Evolutionary conservation across 495 filamentous ascomycete genomes (phyloP).

Genomic region (Neurospora sp.): DNA sequence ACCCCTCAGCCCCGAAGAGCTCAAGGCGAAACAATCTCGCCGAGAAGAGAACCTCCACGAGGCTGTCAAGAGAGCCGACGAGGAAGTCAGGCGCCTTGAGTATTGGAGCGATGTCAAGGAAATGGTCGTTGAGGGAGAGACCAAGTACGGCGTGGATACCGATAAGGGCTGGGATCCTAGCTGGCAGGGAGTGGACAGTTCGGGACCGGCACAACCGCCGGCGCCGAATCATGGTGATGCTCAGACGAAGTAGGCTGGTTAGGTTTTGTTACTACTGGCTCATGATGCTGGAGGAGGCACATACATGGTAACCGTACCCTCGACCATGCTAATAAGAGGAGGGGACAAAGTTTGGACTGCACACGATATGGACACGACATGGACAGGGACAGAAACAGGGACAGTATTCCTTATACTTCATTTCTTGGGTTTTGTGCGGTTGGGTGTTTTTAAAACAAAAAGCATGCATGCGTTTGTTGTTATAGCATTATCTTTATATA

Average conservation of each 20-base stretch:
- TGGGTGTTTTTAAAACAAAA: not conserved
- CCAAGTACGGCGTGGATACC: slow-evolving; percentile 33
- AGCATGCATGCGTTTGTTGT: not conserved
- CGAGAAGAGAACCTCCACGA: slow-evolving; percentile 42
- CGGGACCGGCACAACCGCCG: slow-evolving; percentile 22
- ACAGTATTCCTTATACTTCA: not conserved
- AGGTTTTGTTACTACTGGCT: not conserved
- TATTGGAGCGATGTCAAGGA: slow-evolving; percentile 68
- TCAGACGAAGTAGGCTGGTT: not conserved
- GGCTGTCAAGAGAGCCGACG: slow-evolving; percentile 53
- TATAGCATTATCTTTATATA: not conserved
- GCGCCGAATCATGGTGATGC: slow-evolving; percentile 1
- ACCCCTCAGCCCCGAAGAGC: not conserved
- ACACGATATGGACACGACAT: not conserved
- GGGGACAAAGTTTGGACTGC: not conserved
- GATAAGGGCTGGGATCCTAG: slow-evolving; percentile 33
- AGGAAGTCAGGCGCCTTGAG: slow-evolving; percentile 55
- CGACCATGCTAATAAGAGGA: not conserved
- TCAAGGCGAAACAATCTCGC: slow-evolving; percentile 9
- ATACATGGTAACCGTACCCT: not conserved
- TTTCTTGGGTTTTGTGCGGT: not conserved
- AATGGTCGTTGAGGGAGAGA: slow-evolving; percentile 45
- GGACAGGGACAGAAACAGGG: not conserved
- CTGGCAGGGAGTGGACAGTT: slow-evolving; percentile 36
- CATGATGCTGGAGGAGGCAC: not conserved